Evolutionary conservation across 805 yeast species (phyloP), one percentile per base, ranked within the genome.

Genomic region (Yarrowia sp.): DNA sequence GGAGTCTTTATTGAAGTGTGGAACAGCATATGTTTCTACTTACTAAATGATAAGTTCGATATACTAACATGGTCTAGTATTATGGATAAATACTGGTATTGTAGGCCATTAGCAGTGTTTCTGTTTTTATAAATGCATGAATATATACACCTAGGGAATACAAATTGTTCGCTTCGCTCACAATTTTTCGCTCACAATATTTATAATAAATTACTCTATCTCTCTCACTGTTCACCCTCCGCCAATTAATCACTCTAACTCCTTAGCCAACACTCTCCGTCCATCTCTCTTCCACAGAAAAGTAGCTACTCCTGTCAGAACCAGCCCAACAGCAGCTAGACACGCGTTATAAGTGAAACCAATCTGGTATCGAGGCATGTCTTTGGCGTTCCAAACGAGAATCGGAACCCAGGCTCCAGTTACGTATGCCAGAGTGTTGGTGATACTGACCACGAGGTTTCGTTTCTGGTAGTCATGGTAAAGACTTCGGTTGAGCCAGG

Each of bases 301-400:
- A 3, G 58, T 51, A 6, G 58, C 58, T 4, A 51, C 26, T 1
- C 40, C 40, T n/a, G 58, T 51, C 4, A 51, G 24, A 14, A 51
- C 41, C 22, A 51, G 30, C 7, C 58, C 58, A 3, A 9, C 21
- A 5, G 41, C 58, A 3, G 58, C 41, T 30, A 51, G 16, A 51
- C 58, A 51, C 4, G 58, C 58, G 21, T 51, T 51, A 21, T 51
- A 51, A 19, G 58, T 51, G 30, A 51, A 51, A 33, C 58, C 58
- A 51, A 51, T 51, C 58, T 51, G 58, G 41, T 51, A 51, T 28
- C 58, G 58, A n/a, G 58, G 58, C 58, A 51, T 51, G 10, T 51
- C 58, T 22, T 51, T 51, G 32, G 58, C 58, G 21, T 51, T 51
- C 58, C 58, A 51, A 6, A 51, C 58, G 11, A 51, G 32, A 35